These are phyloP conservation scores for Daldinia childiae DNA, from an alignment of 495 filamentous ascomycete genomes.

Conservation along the genomic window DNA sequence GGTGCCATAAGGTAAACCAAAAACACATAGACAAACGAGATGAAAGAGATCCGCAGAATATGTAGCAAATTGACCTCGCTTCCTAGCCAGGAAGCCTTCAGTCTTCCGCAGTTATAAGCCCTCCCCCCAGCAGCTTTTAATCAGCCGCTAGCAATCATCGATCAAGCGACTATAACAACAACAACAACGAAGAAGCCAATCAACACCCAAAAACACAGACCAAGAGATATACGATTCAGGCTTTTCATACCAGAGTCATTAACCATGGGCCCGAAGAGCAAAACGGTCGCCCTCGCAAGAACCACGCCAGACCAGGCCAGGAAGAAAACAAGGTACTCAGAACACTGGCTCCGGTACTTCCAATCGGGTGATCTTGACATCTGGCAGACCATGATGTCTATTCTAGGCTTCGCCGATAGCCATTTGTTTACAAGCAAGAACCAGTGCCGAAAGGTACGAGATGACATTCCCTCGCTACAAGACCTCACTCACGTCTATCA, in stretches of 20 bases:
- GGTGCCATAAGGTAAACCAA: constrained; percentile 1
- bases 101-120: background rate
- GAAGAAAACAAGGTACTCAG: background rate
- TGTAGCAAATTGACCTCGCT: background rate
- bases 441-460: constrained; percentile 49
- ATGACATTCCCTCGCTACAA: background rate
- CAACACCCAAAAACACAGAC: background rate
- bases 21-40: background rate
- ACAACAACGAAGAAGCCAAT: background rate
- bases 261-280: background rate
- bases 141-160: background rate
- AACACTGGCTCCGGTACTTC: constrained; percentile 46
- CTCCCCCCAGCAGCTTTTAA: background rate
- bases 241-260: background rate
- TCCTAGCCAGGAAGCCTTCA: background rate
- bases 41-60: constrained; percentile 9
- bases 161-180: background rate
- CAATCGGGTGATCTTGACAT: constrained; percentile 44
- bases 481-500: background rate
- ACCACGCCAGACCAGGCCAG: background rate
- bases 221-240: background rate
- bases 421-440: constrained; percentile 47
- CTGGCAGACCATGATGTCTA: constrained; percentile 51
- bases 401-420: constrained; percentile 46
- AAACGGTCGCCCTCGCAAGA: background rate